A percentile compares a stretch with the other conserved stretches of the same genome.
Conservation (phyloP, 2,329 filamentous ascomycete genomes). For the Chrysosphaeria jannelii region DNA sequence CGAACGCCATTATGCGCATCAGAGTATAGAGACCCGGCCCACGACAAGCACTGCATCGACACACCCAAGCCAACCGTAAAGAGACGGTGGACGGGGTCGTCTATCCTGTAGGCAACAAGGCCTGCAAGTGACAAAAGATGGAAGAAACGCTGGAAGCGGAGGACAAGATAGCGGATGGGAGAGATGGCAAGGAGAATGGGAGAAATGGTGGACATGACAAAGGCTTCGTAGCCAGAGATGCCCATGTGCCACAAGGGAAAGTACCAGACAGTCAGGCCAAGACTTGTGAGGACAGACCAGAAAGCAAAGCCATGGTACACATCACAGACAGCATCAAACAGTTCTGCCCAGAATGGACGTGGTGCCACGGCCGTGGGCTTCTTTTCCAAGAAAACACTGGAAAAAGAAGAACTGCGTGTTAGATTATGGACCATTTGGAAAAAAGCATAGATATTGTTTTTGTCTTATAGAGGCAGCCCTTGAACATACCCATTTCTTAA, state of each 20-base stretch:
- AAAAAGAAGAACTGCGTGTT: too few species aligned
- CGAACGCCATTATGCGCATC: conserved; percentile 44
- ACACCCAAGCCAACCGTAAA: conserved; percentile 60
- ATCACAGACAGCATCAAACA: conserved; percentile 59
- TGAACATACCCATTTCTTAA: conserved; percentile 94
- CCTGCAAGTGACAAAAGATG: conserved; percentile 49
- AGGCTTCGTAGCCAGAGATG: conserved; percentile 78
- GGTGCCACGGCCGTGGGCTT: too few species aligned
- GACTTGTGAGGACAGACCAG: conserved; percentile 77
- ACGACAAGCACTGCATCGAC: conserved; percentile 50
- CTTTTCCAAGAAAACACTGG: too few species aligned
- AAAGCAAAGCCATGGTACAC: conserved; percentile 88
- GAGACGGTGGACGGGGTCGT: conserved; percentile 42
- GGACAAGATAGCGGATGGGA: conserved; percentile 33
- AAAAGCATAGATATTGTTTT: too few species aligned
- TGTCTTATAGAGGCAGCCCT: conserved; percentile 58
- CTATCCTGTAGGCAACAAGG: conserved; percentile 48
- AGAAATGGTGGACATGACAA: conserved; percentile 61
- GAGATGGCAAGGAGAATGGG: conserved; percentile 49
- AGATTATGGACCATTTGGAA: too few species aligned
- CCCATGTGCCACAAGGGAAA: conserved; percentile 99
- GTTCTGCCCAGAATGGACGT: conserved; percentile 42
- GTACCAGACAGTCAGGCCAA: conserved; percentile 83
- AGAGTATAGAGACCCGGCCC: conserved; percentile 53
- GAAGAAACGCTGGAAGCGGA: conserved; percentile 35